Percentiles rank a stretch among this genome's conserved stretches.
These are phyloP conservation scores for Leishmania tarentolae DNA, from an alignment of 208 protist genomes.

Conservation along the genomic window DNA sequence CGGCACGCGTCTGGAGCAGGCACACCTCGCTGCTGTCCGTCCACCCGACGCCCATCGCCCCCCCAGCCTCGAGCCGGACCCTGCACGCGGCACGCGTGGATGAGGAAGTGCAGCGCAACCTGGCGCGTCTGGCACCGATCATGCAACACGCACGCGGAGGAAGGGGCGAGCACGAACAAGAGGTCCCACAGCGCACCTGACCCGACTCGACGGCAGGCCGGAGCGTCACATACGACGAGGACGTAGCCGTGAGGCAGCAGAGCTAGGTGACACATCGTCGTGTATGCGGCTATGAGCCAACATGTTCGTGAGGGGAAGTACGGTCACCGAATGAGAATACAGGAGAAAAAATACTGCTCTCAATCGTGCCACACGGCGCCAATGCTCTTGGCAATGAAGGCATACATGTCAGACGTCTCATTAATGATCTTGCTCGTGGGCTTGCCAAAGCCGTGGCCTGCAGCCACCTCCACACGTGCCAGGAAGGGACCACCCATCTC, in stretches of 20 bases:
- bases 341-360: neutral
- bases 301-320: neutral
- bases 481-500: constrained; percentile 77
- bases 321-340: neutral
- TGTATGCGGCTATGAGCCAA: neutral
- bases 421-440: constrained; percentile 88
- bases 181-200: neutral
- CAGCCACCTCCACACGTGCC: constrained; percentile 80
- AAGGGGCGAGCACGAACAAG: neutral
- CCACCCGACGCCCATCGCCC: neutral
- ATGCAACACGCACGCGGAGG: neutral
- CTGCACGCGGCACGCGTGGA: neutral
- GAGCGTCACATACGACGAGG: neutral
- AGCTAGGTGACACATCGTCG: neutral
- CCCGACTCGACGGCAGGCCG: neutral
- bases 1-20: neutral
- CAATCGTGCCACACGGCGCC: constrained; percentile 70
- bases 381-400: constrained; percentile 90
- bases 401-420: constrained; percentile 91
- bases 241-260: neutral
- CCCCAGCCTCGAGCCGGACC: neutral
- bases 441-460: constrained; percentile 93
- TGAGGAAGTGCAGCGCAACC: neutral
- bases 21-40: neutral
- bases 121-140: neutral